Evolutionary conservation across 2,329 filamentous ascomycete genomes (phyloP).

Genomic region (Microdochium paspali): DNA sequence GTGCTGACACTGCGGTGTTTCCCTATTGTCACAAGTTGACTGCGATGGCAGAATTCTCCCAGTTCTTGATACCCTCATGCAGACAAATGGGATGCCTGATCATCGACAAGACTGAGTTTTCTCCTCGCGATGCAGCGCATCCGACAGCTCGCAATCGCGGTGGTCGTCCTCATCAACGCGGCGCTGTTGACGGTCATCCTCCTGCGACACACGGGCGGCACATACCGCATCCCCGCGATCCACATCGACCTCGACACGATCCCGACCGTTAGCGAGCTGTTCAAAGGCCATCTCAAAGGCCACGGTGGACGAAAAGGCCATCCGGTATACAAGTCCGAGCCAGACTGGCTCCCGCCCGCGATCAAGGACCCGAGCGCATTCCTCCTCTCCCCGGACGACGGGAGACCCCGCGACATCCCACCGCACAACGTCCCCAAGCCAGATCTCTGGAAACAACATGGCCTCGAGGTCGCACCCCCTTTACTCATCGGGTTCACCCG

Average conservation of each 20-base stretch:
- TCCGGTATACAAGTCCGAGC: not conserved
- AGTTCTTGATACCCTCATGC: too few relatives aligned
- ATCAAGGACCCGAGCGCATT: not conserved
- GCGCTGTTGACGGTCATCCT: not conserved
- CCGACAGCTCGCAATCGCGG: not conserved
- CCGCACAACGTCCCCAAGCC: not conserved
- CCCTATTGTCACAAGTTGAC: too few relatives aligned
- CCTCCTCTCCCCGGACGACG: not conserved
- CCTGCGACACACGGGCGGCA: not conserved
- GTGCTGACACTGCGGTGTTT: too few relatives aligned
- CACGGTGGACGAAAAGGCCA: not conserved
- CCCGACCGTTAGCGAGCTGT: not conserved
- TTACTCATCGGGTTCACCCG: constrained; percentile 39
- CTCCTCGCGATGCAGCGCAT: not conserved
- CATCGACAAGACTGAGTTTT: too few relatives aligned
- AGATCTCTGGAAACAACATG: constrained; percentile 8
- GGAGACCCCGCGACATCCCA: not conserved
- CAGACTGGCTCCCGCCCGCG: not conserved
- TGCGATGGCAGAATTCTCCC: too few relatives aligned
- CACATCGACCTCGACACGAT: not conserved
- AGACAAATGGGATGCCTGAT: too few relatives aligned
- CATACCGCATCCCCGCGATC: not conserved
- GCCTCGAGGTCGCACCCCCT: constrained; percentile 23
- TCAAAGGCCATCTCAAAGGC: not conserved
- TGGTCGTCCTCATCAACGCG: not conserved